Base-by-base conservation (phyloP, 257 asterid genomes). In the Craterostigma plantagineum region DNA sequence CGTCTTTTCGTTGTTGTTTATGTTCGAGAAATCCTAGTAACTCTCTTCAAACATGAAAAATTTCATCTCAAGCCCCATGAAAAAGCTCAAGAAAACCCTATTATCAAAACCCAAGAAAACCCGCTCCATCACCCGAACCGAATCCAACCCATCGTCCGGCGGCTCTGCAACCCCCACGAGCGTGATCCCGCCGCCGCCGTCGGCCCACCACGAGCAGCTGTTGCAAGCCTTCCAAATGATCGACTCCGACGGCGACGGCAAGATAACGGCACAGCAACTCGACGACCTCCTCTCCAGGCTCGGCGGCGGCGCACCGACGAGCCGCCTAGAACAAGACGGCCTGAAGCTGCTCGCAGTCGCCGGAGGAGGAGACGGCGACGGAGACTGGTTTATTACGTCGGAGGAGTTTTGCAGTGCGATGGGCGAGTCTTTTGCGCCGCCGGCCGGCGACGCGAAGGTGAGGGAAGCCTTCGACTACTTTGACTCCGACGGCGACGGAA, bases 401-500 rank as follows among this genome's bases (percentile, higher is more conserved):
- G 67, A 73, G 61, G 82, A 69, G 38, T 73, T 73, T 53, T 53
- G 54, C 46, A 2, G 30, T 6, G 71, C 63, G 9, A 59, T 74
- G 42, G 66, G 76, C 33, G 49, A 68, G 49, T 76, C 71, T 0
- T 67, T 74, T 42, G 73, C 56, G 7, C 67, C 66, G 34, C 76
- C 76, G 50, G 49, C 76, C 0, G 48, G 76, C 56, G 67, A 52
- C 57, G 52, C 13, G 17, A 76, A 75, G 70, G 10, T 71, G 42
- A 62, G 69, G 47, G 69, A 49, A 7, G 44, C 65, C 41, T 75
- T 75, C 49, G 67, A 58, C 42, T 57, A 61, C 60, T 71, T 70
- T 12, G 78, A 70, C 59, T 56, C 78, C 17, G 74, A 70, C 48
- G 53, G 62, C 30, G 74, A 70, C 42, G 78, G 78, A 43, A 59